Evolutionary conservation across 2,329 filamentous ascomycete genomes (phyloP).

Genomic region (Scedosporium aurantiacum): DNA sequence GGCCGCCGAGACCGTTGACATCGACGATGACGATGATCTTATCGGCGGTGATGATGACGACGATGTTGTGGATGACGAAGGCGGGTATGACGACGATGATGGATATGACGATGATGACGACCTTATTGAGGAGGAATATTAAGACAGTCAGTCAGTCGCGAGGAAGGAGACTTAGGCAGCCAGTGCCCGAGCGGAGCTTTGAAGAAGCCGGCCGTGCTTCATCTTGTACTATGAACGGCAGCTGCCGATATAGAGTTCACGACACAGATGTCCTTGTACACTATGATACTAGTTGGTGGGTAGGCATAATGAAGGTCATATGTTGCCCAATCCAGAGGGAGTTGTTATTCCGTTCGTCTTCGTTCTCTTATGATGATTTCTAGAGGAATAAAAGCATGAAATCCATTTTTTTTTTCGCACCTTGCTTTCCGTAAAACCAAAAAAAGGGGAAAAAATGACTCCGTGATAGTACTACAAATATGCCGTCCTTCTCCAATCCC

Average conservation of each 20-base stretch:
- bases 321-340: no score
- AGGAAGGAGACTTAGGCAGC: not conserved
- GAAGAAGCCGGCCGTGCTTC: not conserved
- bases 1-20: constrained; percentile 22
- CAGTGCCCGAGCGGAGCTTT: not conserved
- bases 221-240: not conserved
- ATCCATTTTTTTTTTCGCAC: no score
- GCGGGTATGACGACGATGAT: constrained; percentile 25
- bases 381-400: no score
- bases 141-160: not conserved
- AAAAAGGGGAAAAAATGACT: no score
- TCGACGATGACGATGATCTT: constrained; percentile 25
- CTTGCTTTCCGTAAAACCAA: no score
- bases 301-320: no score
- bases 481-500: not conserved
- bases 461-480: not conserved
- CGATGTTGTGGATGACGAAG: constrained; percentile 22
- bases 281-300: not conserved
- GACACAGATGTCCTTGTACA: not conserved
- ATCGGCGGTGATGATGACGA: constrained; percentile 24
- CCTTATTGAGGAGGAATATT: not conserved
- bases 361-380: no score
- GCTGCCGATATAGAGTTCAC: not conserved
- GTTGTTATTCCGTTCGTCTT: not conserved
- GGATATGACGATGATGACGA: constrained; percentile 5